Base-by-base conservation (phyloP, 441 rosid genomes). In the Gossypium aridum region DNA sequence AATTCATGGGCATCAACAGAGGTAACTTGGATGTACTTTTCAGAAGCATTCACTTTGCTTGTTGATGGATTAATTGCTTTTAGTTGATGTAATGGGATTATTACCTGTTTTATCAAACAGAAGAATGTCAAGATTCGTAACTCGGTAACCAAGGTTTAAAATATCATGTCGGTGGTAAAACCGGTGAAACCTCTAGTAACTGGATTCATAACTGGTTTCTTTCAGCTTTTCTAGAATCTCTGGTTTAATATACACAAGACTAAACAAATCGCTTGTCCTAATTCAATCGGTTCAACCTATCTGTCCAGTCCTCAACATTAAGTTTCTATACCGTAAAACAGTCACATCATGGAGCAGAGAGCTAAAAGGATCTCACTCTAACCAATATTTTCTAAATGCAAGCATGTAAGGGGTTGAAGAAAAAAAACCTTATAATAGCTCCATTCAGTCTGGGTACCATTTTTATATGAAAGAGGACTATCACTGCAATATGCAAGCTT, bases 401-500 rank as follows among this genome's bases (percentile, higher is more conserved):
- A 20, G 64, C 34, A 76, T 61, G 34, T 14, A 37, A 60, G 73
- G 60, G 7, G n/a, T 25, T 43, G 43, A 66, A 7, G 75, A 0
- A 56, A 57, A 28, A 78, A 71, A 81, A 95, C 99, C 98, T 95
- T 95, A 66, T 95, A 93, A 79, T 95, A 92, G 85, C 97, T 95
- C 97, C 97, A 93, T 76, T 92, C 92, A 59, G 91, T 89, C 79
- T 86, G 87, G 66, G 80, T 83, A 51, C 86, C 86, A 43, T 80
- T 79, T 84, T 92, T 88, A 78, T 96, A 96, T 0, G 99, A 90
- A 73, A 96, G 89, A 65, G 97, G 99, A 73, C 84, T 92, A 82
- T 96, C 99, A n/a, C 99, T 96, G 72, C 91, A 89, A 79, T 89
- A 95, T 5, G 94, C 97, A 57, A 95, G 90, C 82, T 95, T 94